phyloP scores from a whole-genome alignment of 2,329 filamentous ascomycete species.

The Saccharata proteae region DNA sequence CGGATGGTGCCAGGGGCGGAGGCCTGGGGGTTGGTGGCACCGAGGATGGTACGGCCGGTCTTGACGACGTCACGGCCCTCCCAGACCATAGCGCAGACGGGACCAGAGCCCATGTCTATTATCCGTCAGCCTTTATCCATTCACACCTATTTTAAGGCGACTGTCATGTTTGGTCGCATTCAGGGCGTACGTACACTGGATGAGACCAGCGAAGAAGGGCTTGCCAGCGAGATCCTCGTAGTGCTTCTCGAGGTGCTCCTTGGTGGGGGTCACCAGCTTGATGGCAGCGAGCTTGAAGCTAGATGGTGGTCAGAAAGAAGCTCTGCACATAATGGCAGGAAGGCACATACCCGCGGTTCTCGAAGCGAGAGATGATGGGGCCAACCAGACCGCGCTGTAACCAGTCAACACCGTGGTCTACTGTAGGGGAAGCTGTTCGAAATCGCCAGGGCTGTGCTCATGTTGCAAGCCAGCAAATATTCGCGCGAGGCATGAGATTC shows the following conservation, averaged over 20 bases:
- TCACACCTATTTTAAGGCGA: no score
- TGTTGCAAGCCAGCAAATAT: no score
- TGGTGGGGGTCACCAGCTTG: conserved; percentile 80
- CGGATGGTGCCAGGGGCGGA: conserved; percentile 97
- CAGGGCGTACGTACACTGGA: conserved; percentile 57
- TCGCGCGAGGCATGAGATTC: no score
- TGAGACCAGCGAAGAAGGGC: conserved; percentile 93
- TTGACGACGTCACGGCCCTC: conserved; percentile 98
- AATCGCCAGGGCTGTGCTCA: no score
- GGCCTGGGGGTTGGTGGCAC: conserved; percentile 95
- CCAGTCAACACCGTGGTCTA: conserved; percentile 4
- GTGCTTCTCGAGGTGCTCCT: conserved; percentile 97
- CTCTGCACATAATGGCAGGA: conserved; percentile 1
- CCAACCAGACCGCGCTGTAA: conserved; percentile 86
- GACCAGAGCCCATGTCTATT: conserved; percentile 89
- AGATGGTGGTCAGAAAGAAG: conserved; percentile 11
- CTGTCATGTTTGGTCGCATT: conserved; percentile 5
- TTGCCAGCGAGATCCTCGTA: conserved; percentile 87
- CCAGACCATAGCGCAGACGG: conserved; percentile 99
- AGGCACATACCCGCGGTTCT: conserved; percentile 69
- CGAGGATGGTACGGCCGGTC: conserved; percentile 92
- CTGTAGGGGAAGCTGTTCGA: conserved; percentile 3
- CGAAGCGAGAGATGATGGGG: conserved; percentile 95
- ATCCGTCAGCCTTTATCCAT: conserved; percentile 17
- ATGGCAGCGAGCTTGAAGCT: conserved; percentile 98